Percentiles rank a stretch among this genome's conserved stretches.
These are phyloP conservation scores for Acorus calamus DNA, from an alignment of 106 monocot species.

Conservation along the genomic window DNA sequence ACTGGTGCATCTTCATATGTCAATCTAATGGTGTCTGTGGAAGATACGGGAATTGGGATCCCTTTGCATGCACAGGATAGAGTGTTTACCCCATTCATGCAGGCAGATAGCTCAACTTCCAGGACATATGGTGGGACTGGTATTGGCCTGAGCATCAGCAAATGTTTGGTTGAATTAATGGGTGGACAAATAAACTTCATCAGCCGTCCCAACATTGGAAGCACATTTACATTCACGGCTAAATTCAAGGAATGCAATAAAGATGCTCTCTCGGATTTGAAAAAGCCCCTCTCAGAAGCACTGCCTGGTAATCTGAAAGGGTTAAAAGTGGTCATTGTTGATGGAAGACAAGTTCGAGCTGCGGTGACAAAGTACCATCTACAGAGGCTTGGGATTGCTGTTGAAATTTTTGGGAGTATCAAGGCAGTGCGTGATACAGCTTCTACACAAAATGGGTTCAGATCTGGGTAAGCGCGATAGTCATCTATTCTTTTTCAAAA, in stretches of 20 bases:
- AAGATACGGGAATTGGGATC: constrained; percentile 93
- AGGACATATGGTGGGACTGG: constrained; percentile 94
- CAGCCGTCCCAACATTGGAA: constrained; percentile 67
- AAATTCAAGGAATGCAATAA: constrained; percentile 34
- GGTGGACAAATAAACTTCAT: constrained; percentile 72
- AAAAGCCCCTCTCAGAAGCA: constrained; percentile 39
- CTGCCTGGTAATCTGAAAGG: constrained; percentile 61
- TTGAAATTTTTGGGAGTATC: constrained; percentile 35
- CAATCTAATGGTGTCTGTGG: constrained; percentile 61
- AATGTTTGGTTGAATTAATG: constrained; percentile 96
- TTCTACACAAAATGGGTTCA: constrained; percentile 42
- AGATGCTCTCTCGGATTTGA: constrained; percentile 13
- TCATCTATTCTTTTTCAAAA: no score
- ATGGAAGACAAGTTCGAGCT: constrained; percentile 64
- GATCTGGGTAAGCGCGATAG: constrained; percentile 27
- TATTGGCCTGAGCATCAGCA: constrained; percentile 94
- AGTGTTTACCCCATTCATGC: constrained; percentile 98
- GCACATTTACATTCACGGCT: constrained; percentile 90
- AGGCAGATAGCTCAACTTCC: constrained; percentile 94
- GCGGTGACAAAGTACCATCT: constrained; percentile 86
- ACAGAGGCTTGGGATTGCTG: constrained; percentile 57
- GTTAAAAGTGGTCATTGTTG: constrained; percentile 49
- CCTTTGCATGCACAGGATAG: constrained; percentile 78
- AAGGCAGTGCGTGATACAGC: constrained; percentile 28
- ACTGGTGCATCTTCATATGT: constrained; percentile 26